Base-by-base conservation (phyloP, 163 green algal species). In the Coccomyxa subellipsoidea region DNA sequence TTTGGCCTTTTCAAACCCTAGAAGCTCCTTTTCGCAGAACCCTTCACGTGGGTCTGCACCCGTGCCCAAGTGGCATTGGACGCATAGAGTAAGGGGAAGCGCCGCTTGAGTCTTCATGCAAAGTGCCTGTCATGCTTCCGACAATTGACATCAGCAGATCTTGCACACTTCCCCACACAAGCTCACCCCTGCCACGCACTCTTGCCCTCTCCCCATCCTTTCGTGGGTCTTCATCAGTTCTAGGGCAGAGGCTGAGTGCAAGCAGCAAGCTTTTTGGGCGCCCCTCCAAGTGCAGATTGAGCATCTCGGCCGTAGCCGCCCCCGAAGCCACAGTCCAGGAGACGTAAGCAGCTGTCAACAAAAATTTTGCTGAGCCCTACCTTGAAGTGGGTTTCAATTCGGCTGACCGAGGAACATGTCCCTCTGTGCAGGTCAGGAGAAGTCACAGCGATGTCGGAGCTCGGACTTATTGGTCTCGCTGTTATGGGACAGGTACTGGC, bases 401-500 rank as follows among this genome's bases (percentile, higher is more conserved):
- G 23, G 47, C 21, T 23, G 21, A 59, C 47, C 23, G 4, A 59
- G 47, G 5, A 59, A 59, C 47, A 59, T 59, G 47, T 59, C 15
- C 47, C 5, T 59, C 21, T 73, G 32, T 80, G 76, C 76, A 80
- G 76, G 23, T 34, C 37, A 38, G 37, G 27, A 35, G 37, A 37
- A 27, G 38, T 36, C 10, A 77, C 8, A 10, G 59, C 54, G 40
- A 84, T 71, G 39, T 93, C 92, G 18, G 69, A 94, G 73, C 96
- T 99, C 77, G 96, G 96, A 29, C 92, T 99, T 0, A 87, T 97
- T n/a, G 96, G 96, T 54, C 87, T 99, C 76, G 96, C 96, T 0
- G 96, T 99, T 21, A 99, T 99, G 96, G 96, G 96, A 15, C 96
- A 99, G 95, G 94, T 97, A 86, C 36, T 88, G 25, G 36, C 31